Evolutionary conservation across 2,329 filamentous ascomycete species (phyloP).

Genomic region (Xylaria sp.): DNA sequence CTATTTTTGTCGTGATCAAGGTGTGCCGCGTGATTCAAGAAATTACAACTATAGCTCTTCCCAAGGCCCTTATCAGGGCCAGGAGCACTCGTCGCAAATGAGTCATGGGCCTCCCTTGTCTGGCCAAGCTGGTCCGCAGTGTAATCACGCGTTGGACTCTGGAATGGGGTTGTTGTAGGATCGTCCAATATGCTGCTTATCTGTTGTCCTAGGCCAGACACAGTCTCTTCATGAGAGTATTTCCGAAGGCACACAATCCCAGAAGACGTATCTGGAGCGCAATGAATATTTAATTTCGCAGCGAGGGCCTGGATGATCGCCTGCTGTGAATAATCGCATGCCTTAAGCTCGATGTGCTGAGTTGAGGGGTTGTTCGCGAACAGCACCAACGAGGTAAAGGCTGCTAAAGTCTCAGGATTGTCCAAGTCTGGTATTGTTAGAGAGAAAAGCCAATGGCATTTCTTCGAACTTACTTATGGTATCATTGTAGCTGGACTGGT

Average conservation of each 20-base stretch:
- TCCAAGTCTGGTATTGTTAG: conserved; percentile 4
- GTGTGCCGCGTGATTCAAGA: not conserved
- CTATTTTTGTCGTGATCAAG: too few relatives aligned
- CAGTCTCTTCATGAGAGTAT: conserved; percentile 7
- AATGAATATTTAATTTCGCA: conserved; percentile 7
- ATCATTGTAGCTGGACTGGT: not conserved
- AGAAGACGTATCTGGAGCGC: not conserved
- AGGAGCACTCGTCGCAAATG: not conserved
- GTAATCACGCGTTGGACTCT: not conserved
- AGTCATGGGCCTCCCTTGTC: not conserved
- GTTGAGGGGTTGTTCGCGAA: conserved; percentile 9
- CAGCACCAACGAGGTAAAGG: conserved; percentile 1
- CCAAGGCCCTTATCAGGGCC: not conserved
- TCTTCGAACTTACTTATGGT: not conserved
- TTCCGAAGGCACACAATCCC: conserved; percentile 6
- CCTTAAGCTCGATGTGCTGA: conserved; percentile 7
- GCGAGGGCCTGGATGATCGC: conserved; percentile 12
- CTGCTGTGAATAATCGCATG: conserved; percentile 5
- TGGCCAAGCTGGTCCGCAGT: not conserved
- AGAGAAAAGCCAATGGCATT: not conserved
- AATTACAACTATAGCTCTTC: not conserved
- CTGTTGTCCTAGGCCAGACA: not conserved
- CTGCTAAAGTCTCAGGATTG: conserved; percentile 5
- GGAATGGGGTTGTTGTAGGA: not conserved
- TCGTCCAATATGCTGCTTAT: not conserved